Evolutionary conservation across 805 yeast species (phyloP).

Genomic region (Torulaspora delbrueckii): DNA sequence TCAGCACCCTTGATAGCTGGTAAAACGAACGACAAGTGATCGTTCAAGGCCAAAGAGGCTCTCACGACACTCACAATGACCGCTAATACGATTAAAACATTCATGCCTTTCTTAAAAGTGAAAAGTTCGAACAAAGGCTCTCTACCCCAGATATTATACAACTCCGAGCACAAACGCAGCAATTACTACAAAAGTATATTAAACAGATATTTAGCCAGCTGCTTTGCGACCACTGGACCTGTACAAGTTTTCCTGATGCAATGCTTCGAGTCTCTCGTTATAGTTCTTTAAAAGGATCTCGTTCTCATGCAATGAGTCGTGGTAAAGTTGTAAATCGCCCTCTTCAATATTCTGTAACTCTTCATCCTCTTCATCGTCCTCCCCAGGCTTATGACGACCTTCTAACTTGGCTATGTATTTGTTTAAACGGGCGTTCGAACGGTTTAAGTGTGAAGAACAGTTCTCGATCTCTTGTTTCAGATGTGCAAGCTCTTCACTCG

Average conservation of each 20-base stretch:
- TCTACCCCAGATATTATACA: constrained; percentile 3
- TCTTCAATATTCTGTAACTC: constrained; percentile 34
- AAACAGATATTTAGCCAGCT: not conserved
- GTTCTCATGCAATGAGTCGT: constrained; percentile 56
- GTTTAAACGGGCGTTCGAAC: constrained; percentile 47
- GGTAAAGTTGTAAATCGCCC: constrained; percentile 48
- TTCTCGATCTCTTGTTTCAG: constrained; percentile 36
- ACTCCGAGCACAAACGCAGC: not conserved
- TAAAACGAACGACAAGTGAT: constrained; percentile 5
- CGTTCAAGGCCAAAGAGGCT: not conserved
- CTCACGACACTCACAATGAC: not conserved
- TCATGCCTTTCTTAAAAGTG: constrained; percentile 1
- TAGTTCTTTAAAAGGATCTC: constrained; percentile 50
- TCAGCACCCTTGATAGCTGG: constrained; percentile 8
- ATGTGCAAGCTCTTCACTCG: constrained; percentile 41
- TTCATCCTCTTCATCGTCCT: constrained; percentile 20
- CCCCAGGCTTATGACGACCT: constrained; percentile 24
- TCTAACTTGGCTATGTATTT: constrained; percentile 39
- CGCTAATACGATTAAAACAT: not conserved
- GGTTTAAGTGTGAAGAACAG: constrained; percentile 45
- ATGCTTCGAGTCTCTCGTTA: constrained; percentile 40
- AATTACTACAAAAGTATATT: not conserved
- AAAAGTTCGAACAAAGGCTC: not conserved
- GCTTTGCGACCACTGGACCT: constrained; percentile 32
- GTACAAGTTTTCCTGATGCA: constrained; percentile 45